Base-by-base conservation (phyloP, 352 stramenopile genomes). In the Phytophthora pseudosyringae region DNA sequence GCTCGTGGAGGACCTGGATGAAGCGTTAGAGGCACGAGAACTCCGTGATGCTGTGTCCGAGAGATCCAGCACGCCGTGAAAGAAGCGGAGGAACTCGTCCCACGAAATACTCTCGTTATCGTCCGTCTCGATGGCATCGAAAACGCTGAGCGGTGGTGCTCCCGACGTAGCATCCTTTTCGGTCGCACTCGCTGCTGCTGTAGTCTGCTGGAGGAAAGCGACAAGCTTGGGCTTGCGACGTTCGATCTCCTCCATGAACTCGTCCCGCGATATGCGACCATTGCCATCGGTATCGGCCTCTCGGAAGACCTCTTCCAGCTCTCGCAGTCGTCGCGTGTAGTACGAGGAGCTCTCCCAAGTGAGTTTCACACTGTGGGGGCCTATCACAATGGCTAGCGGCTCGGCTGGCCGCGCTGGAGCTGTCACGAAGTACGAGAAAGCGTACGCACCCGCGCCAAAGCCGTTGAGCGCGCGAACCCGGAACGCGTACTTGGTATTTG, bases 401-500 rank as follows among this genome's bases (percentile, higher is more conserved):
- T 78, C 67, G 2, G 81, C 75, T 21, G 93, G 92, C 15, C 73
- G 77, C 11, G 75, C 69, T 26, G 92, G 89, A 1, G 79, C 84
- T 13, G 93, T 98, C 25, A 93, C 73, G 61, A 97, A 96, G 54
- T 90, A 90, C 33, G 69, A 76, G 45, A 94, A 90, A n/a, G 86
- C 85, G 67, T 96, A 98, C 15, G 73, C 67, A 0, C 90, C 88
- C 1, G 93, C 86, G 8, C 91, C 93, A 67, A 97, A 97, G 15
- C 89, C 89, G 46, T 97, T 98, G 36, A 97, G 84, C 5, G 88
- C 91, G 11, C 93, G 88, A 5, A 98, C 59, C 6, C 93, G 85
- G 55, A 98, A 97, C 41, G 69, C 80, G 59, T 98, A 98, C 63
- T 92, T 94, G 11, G 89, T 97, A 71, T 95, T 97, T 5, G 93